Evolutionary conservation across 2,329 filamentous ascomycete genomes (phyloP), one percentile per base, ranked within the genome.

Genomic region (Lecanicillium sp.): DNA sequence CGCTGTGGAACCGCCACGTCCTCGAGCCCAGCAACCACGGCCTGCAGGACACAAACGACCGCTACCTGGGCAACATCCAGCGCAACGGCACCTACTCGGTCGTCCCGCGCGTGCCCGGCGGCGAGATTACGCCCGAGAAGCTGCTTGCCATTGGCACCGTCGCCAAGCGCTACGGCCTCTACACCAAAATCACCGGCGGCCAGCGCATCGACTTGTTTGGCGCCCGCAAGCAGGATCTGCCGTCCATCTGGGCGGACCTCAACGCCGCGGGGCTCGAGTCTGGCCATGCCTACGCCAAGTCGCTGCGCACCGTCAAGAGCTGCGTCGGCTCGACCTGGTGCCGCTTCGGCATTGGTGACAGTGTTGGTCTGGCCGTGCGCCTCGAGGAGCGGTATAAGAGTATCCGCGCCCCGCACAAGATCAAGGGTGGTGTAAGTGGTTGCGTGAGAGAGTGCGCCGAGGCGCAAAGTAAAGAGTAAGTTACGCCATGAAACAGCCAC

Each of bases 171-270:
- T 94, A 87, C 54, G 73, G 74, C 27, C 67, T 95, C 6, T 95
- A 95, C 64, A 87, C 81, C 54, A 95, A 95, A 63, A 94, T 95
- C 55, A 95, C 88, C 0, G 88, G 88, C 40, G 88, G 85, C 2
- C 88, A 95, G 61, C 78, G 88, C 40, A 94, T 95, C 54, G 88
- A 95, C 59, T 77, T 95, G 80, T 95, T 95, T 53, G 88, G 88
- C 29, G 88, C 88, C 0, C 81, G 80, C 61, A 94, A 94, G 63
- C 84, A 92, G 48, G 87, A 95, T 57, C 69, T 95, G 14, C 70
- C 85, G 3, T 72, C 73, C 12, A 95, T 95, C 50, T 95, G 88
- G 88, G 74, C 75, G 31, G 76, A 79, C 49, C 71, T 95, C 3
- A 76, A 94, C 8, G 80, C 85, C 40, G 88, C 83, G 1, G 88